Evolutionary conservation across 306 rosid genomes (phyloP), one percentile per base, ranked within the genome.

Genomic region (Cucumis cinereus): DNA sequence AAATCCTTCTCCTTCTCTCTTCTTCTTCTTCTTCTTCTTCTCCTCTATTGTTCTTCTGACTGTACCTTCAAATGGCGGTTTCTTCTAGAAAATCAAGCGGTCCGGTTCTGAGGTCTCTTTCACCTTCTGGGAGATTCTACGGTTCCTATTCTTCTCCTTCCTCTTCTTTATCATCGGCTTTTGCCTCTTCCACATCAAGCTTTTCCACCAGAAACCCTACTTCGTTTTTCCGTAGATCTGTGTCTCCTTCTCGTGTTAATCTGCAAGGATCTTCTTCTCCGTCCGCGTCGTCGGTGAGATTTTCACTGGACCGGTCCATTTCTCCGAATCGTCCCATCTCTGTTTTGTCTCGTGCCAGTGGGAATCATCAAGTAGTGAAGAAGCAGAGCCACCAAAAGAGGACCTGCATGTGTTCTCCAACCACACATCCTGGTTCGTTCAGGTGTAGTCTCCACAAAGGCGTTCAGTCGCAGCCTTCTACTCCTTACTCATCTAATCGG

Each of bases 391-490:
- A 79, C 50, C 76, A 81, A 63, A 87, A 79, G 82, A 87, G 77
- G 57, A 73, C 75, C 36, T 91, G 93, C 54, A 35, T 77, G 82
- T 91, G 96, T 62, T 86, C 96, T 0, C 96, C 93, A 2, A 86
- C 93, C 68, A 77, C 85, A 68, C 96, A 91, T 69, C 88, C 93
- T 4, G 93, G 96, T 0, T 89, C 93, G 36, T 91, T 91, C 68
- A 87, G 93, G 1, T 91, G 96, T 78, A 79, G 89, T 30, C 84
- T 83, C 55, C 96, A 91, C 71, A 91, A 83, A 67, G 78, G 58
- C 19, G 20, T 7, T 66, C 58, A 20, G 62, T 77, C 80, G 3
- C 83, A 73, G 38, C 56, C 54, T 63, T 53, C 75, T 26, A 58
- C 88, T 68, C 80, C 79, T 55, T 81, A 69, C 58, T 83, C 83